Percentiles rank a stretch among this genome's conserved stretches.
phyloP scores from a whole-genome alignment of 164 flowering plant genomes.

The Magnolia officinalis region DNA sequence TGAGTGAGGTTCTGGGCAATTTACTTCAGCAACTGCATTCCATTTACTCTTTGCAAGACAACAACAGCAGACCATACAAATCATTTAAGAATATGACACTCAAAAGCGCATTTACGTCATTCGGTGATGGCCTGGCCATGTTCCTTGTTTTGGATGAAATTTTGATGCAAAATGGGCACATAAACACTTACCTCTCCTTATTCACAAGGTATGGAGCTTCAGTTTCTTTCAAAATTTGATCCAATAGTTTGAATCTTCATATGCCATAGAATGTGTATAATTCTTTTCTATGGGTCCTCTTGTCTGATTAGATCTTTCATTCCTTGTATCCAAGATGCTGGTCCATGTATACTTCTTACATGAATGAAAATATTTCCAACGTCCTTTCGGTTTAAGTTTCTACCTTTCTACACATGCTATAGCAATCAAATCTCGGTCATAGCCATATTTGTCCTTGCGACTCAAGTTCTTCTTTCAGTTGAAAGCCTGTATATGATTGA shows the following conservation, averaged over 20 bases:
- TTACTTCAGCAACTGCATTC: constrained; percentile 30
- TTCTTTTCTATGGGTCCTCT: background rate
- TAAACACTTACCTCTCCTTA: constrained; percentile 25
- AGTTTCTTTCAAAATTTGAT: background rate
- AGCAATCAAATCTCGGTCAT: too few species aligned
- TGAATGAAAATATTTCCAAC: too few species aligned
- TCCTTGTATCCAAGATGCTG: too few species aligned
- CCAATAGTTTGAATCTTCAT: background rate
- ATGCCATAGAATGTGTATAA: background rate
- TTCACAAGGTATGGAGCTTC: constrained; percentile 17
- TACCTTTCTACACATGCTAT: too few species aligned
- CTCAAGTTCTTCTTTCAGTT: too few species aligned
- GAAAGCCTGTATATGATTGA: too few species aligned
- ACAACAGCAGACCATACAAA: constrained; percentile 16
- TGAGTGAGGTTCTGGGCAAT: constrained; percentile 22
- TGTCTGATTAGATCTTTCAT: too few species aligned
- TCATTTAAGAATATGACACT: constrained; percentile 16
- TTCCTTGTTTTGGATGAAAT: constrained; percentile 26
- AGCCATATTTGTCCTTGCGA: too few species aligned
- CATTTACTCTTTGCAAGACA: constrained; percentile 24
- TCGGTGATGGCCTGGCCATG: constrained; percentile 28
- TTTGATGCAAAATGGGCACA: constrained; percentile 20
- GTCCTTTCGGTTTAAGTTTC: too few species aligned
- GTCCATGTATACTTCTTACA: too few species aligned
- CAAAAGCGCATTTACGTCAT: constrained; percentile 12